A percentile compares a stretch with the other conserved stretches of the same genome.
Conservation (phyloP, 805 yeast genomes). For the Lachancea kluyveri region DNA sequence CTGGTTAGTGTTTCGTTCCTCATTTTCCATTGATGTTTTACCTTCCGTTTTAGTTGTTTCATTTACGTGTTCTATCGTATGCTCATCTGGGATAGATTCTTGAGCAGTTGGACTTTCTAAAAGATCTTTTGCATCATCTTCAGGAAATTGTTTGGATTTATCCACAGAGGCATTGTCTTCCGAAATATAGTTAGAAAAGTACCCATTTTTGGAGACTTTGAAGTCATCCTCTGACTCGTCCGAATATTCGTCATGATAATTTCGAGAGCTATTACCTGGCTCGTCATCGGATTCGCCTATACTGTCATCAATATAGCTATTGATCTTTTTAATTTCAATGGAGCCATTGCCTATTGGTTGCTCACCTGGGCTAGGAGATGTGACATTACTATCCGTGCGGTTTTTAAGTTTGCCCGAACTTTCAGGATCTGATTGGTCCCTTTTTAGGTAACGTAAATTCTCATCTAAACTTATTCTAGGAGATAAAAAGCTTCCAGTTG, state of each 20-base stretch:
- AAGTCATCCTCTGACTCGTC: constrained; percentile 17
- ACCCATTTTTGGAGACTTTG: constrained; percentile 19
- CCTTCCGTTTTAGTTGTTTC: no score
- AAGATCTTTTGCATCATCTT: background rate
- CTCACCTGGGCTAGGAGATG: background rate
- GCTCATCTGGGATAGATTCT: no score
- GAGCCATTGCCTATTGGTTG: no score
- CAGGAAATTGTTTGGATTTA: background rate
- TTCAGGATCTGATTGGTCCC: no score
- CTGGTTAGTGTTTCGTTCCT: no score
- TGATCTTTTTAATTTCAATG: background rate
- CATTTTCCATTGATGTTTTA: no score
- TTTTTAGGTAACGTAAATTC: no score
- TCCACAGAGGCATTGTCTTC: constrained; percentile 1
- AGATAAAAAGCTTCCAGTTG: no score
- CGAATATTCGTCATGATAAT: no score
- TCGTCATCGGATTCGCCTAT: constrained; percentile 6
- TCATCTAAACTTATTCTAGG: no score
- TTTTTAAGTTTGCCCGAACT: background rate
- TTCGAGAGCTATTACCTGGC: constrained; percentile 8
- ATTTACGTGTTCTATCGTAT: no score
- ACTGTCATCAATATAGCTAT: constrained; percentile 4
- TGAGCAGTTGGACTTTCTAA: background rate
- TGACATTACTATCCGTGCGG: no score
- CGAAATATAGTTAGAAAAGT: constrained; percentile 14